Base-by-base conservation (phyloP, 441 rosid species). In the Bocquillonia castaneifolia region DNA sequence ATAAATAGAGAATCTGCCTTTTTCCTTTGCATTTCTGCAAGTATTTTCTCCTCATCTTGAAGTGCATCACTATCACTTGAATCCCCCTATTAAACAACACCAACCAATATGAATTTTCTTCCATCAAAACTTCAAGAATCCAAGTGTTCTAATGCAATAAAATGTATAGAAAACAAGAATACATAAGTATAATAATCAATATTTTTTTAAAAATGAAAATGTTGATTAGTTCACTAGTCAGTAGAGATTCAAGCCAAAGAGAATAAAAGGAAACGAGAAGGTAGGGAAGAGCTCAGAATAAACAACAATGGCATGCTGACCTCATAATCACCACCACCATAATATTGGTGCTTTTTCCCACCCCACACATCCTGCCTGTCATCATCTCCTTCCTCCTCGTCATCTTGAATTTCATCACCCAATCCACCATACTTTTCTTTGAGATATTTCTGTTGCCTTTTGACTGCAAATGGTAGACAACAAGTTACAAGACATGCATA, bases 1-100 rank as follows among this genome's bases (percentile, higher is more conserved):
- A 70, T 62, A 20, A 85, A 80, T 75, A 90, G 73, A 63, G 56
- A 61, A 53, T 67, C 67, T 40, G 83, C 76, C 70, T 80, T 86
- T 72, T 78, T 83, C 65, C 68, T 71, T 66, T 75, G 84, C 72
- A 86, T 54, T 73, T 84, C 70, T 62, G 69, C 8, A 47, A 76
- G 90, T 74, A 82, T 93, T 13, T 75, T 81, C 79, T 94, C 99
- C 73, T 91, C 99, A 29, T 72, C 79, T 56, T 60, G 82, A 51
- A 77, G 77, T 48, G 79, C 81, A 31, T 92, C 97, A 48, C 82
- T 86, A 74, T 93, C 92, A 67, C 96, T 90, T 54, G 96, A 88
- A 50, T 67, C 80, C 72, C 76, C 36, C 92, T 91, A 72, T 36
- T 64, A 77, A 69, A 64, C 59, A 42, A 54, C 31, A 78, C 31